Evolutionary conservation across 2,329 filamentous ascomycete genomes (phyloP).

Genomic region (Pseudocercospora crystallina): DNA sequence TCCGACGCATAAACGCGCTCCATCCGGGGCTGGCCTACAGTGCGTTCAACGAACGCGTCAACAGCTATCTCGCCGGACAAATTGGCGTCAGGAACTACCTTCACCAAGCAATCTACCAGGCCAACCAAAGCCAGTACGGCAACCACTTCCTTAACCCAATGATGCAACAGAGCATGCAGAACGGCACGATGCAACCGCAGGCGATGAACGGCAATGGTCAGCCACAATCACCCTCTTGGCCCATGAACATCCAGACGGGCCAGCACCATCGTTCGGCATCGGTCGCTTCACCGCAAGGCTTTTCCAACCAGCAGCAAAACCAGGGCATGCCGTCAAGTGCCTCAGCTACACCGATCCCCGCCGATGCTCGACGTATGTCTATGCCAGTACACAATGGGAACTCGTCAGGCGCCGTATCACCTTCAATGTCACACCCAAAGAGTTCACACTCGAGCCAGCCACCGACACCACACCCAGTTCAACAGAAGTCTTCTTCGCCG

Average conservation of each 20-base stretch:
- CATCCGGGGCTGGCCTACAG: constrained; percentile 42
- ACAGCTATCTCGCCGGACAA: constrained; percentile 58
- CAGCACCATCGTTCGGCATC: constrained; percentile 48
- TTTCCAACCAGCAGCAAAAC: constrained; percentile 31
- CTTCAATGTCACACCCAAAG: constrained; percentile 15
- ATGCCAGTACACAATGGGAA: background rate
- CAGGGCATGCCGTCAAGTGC: constrained; percentile 7
- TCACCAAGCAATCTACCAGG: constrained; percentile 46
- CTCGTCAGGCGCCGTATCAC: constrained; percentile 9
- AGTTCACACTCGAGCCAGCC: constrained; percentile 14
- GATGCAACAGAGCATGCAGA: constrained; percentile 30
- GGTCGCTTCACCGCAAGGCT: constrained; percentile 43
- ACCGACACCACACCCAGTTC: constrained; percentile 14
- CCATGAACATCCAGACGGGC: constrained; percentile 31
- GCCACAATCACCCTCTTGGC: constrained; percentile 42
- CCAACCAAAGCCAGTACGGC: constrained; percentile 39
- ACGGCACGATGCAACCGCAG: constrained; percentile 30
- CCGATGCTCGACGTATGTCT: constrained; percentile 12
- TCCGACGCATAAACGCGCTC: constrained; percentile 62
- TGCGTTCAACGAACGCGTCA: constrained; percentile 60
- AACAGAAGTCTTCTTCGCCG: constrained; percentile 12
- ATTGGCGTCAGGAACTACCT: constrained; percentile 56
- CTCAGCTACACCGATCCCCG: constrained; percentile 11
- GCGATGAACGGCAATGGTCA: constrained; percentile 18
- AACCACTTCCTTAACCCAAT: constrained; percentile 44